Conservation (phyloP, 495 filamentous ascomycete species). For the Beverwykella pulmonaria region DNA sequence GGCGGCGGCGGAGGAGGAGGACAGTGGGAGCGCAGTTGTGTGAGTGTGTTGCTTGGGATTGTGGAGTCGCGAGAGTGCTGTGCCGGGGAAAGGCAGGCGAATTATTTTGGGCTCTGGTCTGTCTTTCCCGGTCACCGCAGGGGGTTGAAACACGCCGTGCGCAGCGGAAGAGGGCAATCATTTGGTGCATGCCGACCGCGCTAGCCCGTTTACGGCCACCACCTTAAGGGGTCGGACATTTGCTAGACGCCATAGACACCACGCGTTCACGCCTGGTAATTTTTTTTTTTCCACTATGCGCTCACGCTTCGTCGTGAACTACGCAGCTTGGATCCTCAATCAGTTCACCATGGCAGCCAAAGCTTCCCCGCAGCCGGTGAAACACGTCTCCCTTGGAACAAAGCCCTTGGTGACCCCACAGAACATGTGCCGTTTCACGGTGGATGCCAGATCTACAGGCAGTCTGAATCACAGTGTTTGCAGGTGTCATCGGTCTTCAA, state of each 20-base stretch:
- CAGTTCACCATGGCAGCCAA: background rate
- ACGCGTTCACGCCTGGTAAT: background rate
- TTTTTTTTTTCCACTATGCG: background rate
- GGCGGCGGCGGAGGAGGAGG: background rate
- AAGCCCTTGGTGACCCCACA: background rate
- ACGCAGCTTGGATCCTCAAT: no score
- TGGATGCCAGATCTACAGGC: background rate
- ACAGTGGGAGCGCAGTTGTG: background rate
- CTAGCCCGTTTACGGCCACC: background rate
- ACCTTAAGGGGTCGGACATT: background rate
- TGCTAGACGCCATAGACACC: background rate
- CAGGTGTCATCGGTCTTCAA: background rate
- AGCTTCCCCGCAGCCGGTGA: slow-evolving; percentile 12
- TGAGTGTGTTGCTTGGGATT: background rate
- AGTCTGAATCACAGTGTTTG: background rate
- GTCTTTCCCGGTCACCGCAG: background rate
- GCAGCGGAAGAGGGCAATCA: background rate
- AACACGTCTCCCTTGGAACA: slow-evolving; percentile 3
- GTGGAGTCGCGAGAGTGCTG: background rate
- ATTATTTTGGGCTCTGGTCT: slow-evolving; percentile 15
- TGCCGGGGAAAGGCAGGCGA: background rate
- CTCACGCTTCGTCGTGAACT: background rate
- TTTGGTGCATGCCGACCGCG: background rate
- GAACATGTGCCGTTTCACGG: background rate
- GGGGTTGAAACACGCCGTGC: slow-evolving; percentile 12